Percentiles rank a stretch among this genome's conserved stretches.
phyloP scores from a whole-genome alignment of 1,284 basidiomycete species.

The Tilletia caries region DNA sequence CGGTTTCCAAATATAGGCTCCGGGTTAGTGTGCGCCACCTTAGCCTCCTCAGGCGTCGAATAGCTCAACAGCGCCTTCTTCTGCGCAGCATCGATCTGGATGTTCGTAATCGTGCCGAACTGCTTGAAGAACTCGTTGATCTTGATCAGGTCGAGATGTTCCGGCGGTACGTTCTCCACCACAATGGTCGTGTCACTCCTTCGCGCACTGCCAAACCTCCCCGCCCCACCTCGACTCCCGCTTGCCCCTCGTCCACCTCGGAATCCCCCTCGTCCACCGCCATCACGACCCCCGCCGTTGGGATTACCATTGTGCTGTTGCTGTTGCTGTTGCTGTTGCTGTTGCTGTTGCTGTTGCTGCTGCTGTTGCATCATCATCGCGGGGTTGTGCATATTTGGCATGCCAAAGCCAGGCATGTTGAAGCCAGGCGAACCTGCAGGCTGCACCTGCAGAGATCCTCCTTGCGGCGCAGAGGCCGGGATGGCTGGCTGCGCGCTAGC shows the following conservation, averaged over 20 bases:
- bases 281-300: conserved; percentile 3
- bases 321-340: conserved; percentile 10
- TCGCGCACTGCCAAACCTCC: conserved; percentile 46
- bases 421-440: conserved; percentile 21
- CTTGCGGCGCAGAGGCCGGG: background rate
- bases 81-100: conserved; percentile 74
- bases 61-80: conserved; percentile 82
- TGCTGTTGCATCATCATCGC: conserved; percentile 14
- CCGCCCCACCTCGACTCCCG: conserved; percentile 60
- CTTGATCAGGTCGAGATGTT: conserved; percentile 71
- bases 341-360: conserved; percentile 10
- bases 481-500: background rate
- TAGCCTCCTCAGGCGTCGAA: conserved; percentile 76
- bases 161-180: conserved; percentile 86
- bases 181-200: conserved; percentile 72
- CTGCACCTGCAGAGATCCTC: background rate
- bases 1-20: conserved; percentile 89
- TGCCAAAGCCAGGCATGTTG: conserved; percentile 31
- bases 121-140: conserved; percentile 86
- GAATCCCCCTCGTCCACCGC: conserved; percentile 51
- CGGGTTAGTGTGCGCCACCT: conserved; percentile 82
- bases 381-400: conserved; percentile 7
- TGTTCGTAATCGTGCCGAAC: conserved; percentile 88
- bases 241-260: conserved; percentile 57
- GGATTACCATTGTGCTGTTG: background rate